Conservation (phyloP, 768 basidiomycete species). For the Tricholoma sp. region DNA sequence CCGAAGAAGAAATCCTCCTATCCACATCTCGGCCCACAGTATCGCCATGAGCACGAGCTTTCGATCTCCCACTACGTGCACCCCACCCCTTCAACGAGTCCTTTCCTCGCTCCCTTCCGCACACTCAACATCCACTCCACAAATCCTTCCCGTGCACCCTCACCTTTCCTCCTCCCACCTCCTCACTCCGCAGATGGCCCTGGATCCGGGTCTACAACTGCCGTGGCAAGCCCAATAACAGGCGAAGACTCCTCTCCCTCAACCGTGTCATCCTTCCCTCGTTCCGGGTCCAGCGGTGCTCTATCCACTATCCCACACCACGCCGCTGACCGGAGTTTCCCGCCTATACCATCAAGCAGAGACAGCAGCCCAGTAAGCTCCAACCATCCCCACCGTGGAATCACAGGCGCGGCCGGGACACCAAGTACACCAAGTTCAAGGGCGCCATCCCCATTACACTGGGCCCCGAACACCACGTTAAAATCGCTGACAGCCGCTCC, state of each 20-base stretch:
- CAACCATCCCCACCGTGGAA: slow-evolving; percentile 25
- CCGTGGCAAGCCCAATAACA: slow-evolving; percentile 23
- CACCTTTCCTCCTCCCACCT: slow-evolving; percentile 64
- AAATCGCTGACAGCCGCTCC: not conserved
- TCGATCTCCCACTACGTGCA: slow-evolving; percentile 15
- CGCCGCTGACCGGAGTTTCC: slow-evolving; percentile 17
- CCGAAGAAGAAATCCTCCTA: not conserved
- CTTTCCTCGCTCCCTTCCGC: slow-evolving; percentile 74
- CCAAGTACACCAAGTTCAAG: slow-evolving; percentile 52
- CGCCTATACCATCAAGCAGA: slow-evolving; percentile 49
- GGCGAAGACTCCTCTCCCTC: slow-evolving; percentile 10
- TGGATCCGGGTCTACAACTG: not conserved
- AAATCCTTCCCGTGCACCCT: slow-evolving; percentile 65
- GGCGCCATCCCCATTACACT: slow-evolving; percentile 53
- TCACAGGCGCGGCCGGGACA: slow-evolving; percentile 22
- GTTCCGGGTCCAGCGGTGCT: not conserved
- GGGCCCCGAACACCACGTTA: slow-evolving; percentile 22
- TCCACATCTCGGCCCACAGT: slow-evolving; percentile 11
- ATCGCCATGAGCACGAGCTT: slow-evolving; percentile 15
- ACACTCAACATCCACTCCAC: slow-evolving; percentile 72
- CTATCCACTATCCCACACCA: slow-evolving; percentile 17
- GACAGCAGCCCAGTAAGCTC: slow-evolving; percentile 59
- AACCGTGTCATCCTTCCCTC: slow-evolving; percentile 4
- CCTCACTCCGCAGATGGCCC: slow-evolving; percentile 23
- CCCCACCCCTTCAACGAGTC: slow-evolving; percentile 68